Conservation (phyloP, 2,329 filamentous ascomycete species). For the Pyrenophora tritici-repentis region DNA sequence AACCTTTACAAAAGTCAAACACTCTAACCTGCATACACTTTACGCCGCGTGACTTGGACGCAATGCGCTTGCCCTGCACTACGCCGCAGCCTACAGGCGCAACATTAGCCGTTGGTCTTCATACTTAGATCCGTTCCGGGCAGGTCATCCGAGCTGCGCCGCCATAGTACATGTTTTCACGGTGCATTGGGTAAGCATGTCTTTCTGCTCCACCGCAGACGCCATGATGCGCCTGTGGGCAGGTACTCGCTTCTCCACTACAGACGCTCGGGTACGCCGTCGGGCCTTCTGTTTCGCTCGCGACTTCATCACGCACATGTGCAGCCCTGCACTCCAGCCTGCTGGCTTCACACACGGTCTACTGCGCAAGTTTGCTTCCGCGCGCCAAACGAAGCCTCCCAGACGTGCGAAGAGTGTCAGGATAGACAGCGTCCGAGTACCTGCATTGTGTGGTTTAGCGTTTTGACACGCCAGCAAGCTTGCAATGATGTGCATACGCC, state of each 20-base stretch:
- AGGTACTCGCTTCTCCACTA: neutral
- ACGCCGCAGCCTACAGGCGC: no score
- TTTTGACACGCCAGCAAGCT: neutral
- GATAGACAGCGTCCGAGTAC: neutral
- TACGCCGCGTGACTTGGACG: conserved; percentile 10
- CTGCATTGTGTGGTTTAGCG: neutral
- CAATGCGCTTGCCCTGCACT: conserved; percentile 8
- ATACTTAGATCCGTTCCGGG: conserved; percentile 12
- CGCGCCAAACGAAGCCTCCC: neutral
- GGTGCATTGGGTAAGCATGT: neutral
- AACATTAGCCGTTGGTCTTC: no score
- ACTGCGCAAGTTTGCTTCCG: conserved; percentile 7
- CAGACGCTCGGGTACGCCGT: conserved; percentile 4
- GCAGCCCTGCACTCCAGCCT: neutral
- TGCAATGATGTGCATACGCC: neutral
- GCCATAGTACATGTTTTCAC: conserved; percentile 3
- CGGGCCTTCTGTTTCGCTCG: conserved; percentile 1
- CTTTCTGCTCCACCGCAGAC: neutral
- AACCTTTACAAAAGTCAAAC: conserved; percentile 1
- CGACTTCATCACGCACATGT: conserved; percentile 1
- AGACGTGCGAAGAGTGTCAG: neutral
- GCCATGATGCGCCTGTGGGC: no score
- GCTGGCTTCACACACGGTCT: neutral
- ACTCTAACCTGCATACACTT: conserved; percentile 9
- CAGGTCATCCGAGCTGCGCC: conserved; percentile 13